Evolutionary conservation across 2,329 filamentous ascomycete species (phyloP).

Genomic region (Podosphaera xanthii): DNA sequence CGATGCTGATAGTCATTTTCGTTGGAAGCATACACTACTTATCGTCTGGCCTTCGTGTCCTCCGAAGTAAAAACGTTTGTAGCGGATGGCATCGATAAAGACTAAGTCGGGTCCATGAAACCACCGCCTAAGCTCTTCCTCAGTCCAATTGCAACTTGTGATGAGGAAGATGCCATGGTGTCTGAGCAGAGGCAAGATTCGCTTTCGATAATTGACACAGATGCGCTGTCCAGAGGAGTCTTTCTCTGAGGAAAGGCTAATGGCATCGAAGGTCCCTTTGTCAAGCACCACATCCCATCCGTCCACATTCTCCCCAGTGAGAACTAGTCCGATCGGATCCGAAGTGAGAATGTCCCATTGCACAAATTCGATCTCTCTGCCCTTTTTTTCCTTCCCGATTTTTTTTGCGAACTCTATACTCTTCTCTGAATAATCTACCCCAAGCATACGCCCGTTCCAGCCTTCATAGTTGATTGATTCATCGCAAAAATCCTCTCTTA

Average conservation of each 20-base stretch:
- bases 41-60: slow-evolving; percentile 76
- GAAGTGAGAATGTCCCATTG: slow-evolving; percentile 27
- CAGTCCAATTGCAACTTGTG: slow-evolving; percentile 97
- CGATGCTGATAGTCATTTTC: slow-evolving; percentile 6
- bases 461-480: slow-evolving; percentile 18
- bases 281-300: slow-evolving; percentile 88
- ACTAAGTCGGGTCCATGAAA: slow-evolving; percentile 30
- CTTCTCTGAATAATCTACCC: slow-evolving; percentile 64
- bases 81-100: slow-evolving; percentile 48
- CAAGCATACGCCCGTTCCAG: slow-evolving; percentile 50
- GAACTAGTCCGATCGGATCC: slow-evolving; percentile 15
- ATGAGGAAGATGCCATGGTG: slow-evolving; percentile 54
- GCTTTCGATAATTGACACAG: slow-evolving; percentile 52
- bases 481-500: slow-evolving; percentile 28
- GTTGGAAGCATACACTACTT: slow-evolving; percentile 63
- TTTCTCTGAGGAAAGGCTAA: slow-evolving; percentile 45
- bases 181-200: slow-evolving; percentile 45
- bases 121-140: slow-evolving; percentile 62
- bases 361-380: slow-evolving; percentile 22
- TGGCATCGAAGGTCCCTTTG: slow-evolving; percentile 94
- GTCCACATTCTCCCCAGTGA: slow-evolving; percentile 4
- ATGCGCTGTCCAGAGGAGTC: slow-evolving; percentile 32
- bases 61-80: slow-evolving; percentile 74
- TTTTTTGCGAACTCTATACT: slow-evolving; percentile 52
- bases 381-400: slow-evolving; percentile 25